Conservation (phyloP, 768 basidiomycete genomes). For the Auricularia heimuer region DNA sequence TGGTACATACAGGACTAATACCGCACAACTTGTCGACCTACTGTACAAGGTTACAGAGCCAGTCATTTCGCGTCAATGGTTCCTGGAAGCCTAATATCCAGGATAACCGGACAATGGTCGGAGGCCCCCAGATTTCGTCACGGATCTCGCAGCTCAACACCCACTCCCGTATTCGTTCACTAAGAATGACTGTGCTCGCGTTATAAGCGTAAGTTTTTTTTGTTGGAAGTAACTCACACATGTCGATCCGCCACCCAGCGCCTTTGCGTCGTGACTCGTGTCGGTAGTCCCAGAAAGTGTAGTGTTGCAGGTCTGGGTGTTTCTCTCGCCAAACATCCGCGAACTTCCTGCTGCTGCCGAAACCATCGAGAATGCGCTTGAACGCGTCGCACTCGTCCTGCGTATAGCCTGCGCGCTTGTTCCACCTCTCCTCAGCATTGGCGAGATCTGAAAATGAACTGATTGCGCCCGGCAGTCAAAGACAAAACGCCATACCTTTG, state of each 20-base stretch:
- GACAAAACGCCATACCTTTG: constrained; percentile 34
- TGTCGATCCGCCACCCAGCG: constrained; percentile 81
- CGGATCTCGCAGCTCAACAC: constrained; percentile 81
- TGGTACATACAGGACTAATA: too few species aligned
- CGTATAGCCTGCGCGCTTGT: constrained; percentile 81
- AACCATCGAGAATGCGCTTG: constrained; percentile 26
- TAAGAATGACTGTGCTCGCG: constrained; percentile 52
- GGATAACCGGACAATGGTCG: constrained; percentile 72
- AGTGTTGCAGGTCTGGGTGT: constrained; percentile 61
- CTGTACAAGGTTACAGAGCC: too few species aligned
- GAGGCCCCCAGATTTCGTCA: constrained; percentile 76
- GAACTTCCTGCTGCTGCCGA: constrained; percentile 28
- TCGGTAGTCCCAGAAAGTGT: constrained; percentile 77
- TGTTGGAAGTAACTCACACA: constrained; percentile 39
- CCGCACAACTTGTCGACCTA: too few species aligned
- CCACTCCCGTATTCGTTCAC: constrained; percentile 52
- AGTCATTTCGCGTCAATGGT: too few species aligned
- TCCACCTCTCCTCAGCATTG: constrained; percentile 70
- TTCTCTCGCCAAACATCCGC: constrained; percentile 72
- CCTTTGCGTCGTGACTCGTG: constrained; percentile 74
- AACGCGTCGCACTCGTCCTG: constrained; percentile 72
- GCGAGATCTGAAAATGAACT: constrained; percentile 42
- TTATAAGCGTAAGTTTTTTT: not conserved
- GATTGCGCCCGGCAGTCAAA: not conserved
- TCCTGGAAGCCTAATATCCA: constrained; percentile 41